Conservation (phyloP, 2,329 filamentous ascomycete genomes). For the Colletotrichum gigasporum region DNA sequence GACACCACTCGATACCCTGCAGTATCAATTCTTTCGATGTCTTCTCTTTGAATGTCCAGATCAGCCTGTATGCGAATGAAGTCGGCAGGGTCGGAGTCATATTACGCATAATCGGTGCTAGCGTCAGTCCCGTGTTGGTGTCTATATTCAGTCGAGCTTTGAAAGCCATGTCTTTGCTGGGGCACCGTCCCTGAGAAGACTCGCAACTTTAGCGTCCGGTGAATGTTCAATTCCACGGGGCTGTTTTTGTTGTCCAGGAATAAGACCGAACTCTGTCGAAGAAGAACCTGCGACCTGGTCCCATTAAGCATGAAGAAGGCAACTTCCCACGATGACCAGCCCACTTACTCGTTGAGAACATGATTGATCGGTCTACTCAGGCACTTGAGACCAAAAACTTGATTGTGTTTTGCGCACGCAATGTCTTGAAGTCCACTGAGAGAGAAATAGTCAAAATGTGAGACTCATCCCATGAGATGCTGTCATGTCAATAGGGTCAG, state of each 20-base stretch:
- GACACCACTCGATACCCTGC: conserved; percentile 48
- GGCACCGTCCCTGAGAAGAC: conserved; percentile 30
- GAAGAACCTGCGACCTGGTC: conserved; percentile 47
- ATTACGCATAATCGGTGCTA: neutral
- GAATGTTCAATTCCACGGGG: conserved; percentile 41
- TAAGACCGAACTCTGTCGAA: conserved; percentile 41
- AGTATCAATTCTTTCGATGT: conserved; percentile 48
- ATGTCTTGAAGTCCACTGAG: conserved; percentile 48
- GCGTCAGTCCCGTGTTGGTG: neutral
- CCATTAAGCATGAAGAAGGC: neutral
- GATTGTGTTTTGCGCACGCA: conserved; percentile 42
- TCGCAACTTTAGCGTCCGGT: conserved; percentile 43
- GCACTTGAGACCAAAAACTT: conserved; percentile 46
- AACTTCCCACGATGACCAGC: neutral
- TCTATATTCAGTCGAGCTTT: neutral
- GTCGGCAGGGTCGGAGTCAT: neutral
- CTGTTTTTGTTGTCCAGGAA: conserved; percentile 32
- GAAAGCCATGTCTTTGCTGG: neutral
- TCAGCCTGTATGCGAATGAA: conserved; percentile 43
- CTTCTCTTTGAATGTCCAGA: conserved; percentile 43
- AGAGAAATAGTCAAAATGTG: neutral
- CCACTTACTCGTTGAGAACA: conserved; percentile 46
- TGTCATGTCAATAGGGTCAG: no score
- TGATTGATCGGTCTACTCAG: conserved; percentile 46
- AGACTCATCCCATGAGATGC: neutral